phyloP scores from a whole-genome alignment of 108 stramenopile species.

The Cyclotella choctawhatcheeana region DNA sequence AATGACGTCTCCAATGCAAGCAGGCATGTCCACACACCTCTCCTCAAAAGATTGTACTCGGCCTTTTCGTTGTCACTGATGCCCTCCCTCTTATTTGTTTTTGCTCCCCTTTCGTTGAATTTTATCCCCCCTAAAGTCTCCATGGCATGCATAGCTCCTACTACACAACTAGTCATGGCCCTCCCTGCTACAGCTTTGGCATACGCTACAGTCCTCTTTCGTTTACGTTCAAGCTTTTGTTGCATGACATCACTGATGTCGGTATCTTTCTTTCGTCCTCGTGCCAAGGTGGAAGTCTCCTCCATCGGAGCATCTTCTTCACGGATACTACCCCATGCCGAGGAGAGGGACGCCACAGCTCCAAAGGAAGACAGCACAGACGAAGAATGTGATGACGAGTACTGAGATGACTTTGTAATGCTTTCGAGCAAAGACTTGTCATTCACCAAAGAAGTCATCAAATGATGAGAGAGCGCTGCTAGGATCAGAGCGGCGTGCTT shows the following conservation, averaged over 20 bases:
- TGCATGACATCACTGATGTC: constrained; percentile 7
- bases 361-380: background rate
- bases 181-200: constrained; percentile 47
- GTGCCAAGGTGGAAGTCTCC: background rate
- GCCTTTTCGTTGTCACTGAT: background rate
- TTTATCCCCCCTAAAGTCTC: constrained; percentile 34
- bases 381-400: constrained; percentile 5
- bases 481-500: constrained; percentile 20
- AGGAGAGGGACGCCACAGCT: background rate
- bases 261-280: background rate
- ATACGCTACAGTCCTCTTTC: constrained; percentile 24
- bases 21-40: constrained; percentile 10
- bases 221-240: constrained; percentile 10
- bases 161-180: constrained; percentile 41
- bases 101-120: constrained; percentile 1
- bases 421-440: constrained; percentile 35
- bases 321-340: background rate
- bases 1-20: constrained; percentile 18
- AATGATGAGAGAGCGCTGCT: constrained; percentile 29
- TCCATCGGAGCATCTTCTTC: background rate
- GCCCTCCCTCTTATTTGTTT: background rate
- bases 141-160: constrained; percentile 41
- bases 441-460: constrained; percentile 26
- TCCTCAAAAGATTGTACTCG: constrained; percentile 15
- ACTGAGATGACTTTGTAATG: constrained; percentile 37